Base-by-base conservation (phyloP, 495 filamentous ascomycete genomes). In the Hypoxylon cercidicola region DNA sequence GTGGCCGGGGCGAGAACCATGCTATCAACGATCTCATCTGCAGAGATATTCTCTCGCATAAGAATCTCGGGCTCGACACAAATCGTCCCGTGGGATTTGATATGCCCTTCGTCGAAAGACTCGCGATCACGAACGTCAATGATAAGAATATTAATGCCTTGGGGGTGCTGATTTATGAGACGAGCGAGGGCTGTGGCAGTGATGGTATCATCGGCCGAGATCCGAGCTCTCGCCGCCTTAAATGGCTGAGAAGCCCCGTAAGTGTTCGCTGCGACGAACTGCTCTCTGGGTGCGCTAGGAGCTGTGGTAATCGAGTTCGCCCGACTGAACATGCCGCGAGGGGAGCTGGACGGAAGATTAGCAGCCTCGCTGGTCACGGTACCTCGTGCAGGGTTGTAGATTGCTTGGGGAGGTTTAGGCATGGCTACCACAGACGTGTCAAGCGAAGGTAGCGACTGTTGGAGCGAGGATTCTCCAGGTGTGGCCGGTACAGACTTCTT, bases 51-150 rank as follows among this genome's bases (percentile, higher is more conserved):
- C 37, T 85, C 81, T 50, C 89, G 84, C 57, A 91, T 73, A 12
- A 83, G 75, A 16, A 84, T 84, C 37, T 93, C 85, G n/a, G 94
- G 92, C 68, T 99, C 95, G 49, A 98, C 83, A 75, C 94, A 98
- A 41, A 98, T 90, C 30, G 93, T 89, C 8, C 85, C 89, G 50
- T 86, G 85, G 8, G 88, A 87, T 78, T 87, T 88, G 40, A 99
- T 92, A 68, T 99, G 96, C 1, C 95, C 95, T 35, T 84, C 79
- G 64, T 97, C 93, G 71, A 90, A 99, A 30, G 90, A 84, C 39
- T 91, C 88, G 32, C 95, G 90, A 61, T 82, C 79, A 20, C 96
- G 87, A 46, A 97, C 87, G 78, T 98, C 95, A 64, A 99, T 90
- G 15, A 98, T 61, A 1, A 99, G 77, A 3, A 97, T 80, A 35